A percentile compares a stretch with the other conserved stretches of the same genome.
Conservation (phyloP, 805 yeast species). For the Monosporozyma siamensis region DNA sequence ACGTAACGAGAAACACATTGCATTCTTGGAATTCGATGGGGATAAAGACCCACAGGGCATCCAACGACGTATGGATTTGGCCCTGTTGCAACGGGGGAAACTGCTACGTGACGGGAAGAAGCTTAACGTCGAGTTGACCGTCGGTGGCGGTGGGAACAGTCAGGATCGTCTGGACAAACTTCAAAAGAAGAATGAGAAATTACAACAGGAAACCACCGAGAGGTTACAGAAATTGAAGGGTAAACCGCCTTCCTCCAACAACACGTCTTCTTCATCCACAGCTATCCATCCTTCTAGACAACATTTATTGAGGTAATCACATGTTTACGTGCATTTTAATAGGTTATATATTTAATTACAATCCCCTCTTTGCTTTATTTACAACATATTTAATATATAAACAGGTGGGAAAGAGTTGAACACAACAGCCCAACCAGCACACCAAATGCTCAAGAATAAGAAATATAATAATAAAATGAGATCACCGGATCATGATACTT, state of each 20-base stretch:
- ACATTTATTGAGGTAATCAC: conserved; percentile 14
- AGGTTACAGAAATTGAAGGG: conserved; percentile 42
- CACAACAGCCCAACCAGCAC: no score
- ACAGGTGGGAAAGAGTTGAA: no score
- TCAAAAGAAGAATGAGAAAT: conserved; percentile 65
- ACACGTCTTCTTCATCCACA: conserved; percentile 7
- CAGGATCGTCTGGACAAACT: conserved; percentile 57
- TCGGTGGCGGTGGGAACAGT: conserved; percentile 96
- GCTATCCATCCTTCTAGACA: conserved; percentile 59
- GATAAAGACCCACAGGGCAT: conserved; percentile 41
- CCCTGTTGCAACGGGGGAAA: conserved; percentile 77
- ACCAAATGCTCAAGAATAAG: no score
- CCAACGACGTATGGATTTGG: conserved; percentile 72
- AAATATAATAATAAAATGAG: no score
- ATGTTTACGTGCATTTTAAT: no score
- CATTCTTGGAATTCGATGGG: conserved; percentile 74
- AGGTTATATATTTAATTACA: no score
- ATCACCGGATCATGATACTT: background rate
- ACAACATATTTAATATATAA: no score
- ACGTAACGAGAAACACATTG: conserved; percentile 82
- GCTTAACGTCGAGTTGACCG: conserved; percentile 92
- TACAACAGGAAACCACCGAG: conserved; percentile 58
- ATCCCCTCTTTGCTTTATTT: no score
- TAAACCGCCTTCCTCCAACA: conserved; percentile 15
- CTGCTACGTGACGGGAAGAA: conserved; percentile 50